Conservation (phyloP, 768 basidiomycete genomes). For the Hygrocybe coccinea region DNA sequence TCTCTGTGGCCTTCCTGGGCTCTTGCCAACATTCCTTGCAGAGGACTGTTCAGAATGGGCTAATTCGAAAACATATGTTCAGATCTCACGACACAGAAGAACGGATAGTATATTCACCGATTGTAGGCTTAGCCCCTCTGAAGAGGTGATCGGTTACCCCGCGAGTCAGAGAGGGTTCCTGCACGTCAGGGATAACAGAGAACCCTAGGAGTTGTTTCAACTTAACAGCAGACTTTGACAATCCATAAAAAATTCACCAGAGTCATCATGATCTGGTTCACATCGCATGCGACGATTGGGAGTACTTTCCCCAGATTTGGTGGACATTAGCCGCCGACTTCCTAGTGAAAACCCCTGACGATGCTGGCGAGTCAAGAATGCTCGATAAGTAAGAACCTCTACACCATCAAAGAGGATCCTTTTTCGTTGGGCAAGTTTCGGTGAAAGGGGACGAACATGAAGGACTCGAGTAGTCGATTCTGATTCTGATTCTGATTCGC, state of each 20-base stretch:
- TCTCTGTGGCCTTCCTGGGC: neutral
- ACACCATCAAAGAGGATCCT: slow-evolving; percentile 2
- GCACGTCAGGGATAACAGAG: too few relatives aligned
- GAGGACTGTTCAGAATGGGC: neutral
- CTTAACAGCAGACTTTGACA: too few relatives aligned
- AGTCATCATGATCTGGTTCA: too few relatives aligned
- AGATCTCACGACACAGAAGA: too few relatives aligned
- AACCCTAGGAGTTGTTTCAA: too few relatives aligned
- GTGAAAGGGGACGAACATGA: neutral
- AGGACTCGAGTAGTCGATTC: neutral
- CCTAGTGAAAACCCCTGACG: neutral
- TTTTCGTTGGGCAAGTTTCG: neutral
- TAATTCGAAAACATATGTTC: neutral
- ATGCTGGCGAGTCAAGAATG: neutral
- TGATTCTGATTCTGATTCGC: neutral
- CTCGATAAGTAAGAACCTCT: neutral
- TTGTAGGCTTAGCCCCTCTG: too few relatives aligned
- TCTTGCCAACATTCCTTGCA: neutral
- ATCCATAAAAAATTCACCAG: too few relatives aligned
- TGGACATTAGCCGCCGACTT: neutral
- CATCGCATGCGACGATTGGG: too few relatives aligned
- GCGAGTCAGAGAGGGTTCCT: too few relatives aligned
- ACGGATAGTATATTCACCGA: too few relatives aligned
- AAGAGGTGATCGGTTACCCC: too few relatives aligned
- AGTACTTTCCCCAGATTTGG: too few relatives aligned